Conservation (phyloP, 192 early-diverging fungal genomes). For the Coemansia javaensis region DNA sequence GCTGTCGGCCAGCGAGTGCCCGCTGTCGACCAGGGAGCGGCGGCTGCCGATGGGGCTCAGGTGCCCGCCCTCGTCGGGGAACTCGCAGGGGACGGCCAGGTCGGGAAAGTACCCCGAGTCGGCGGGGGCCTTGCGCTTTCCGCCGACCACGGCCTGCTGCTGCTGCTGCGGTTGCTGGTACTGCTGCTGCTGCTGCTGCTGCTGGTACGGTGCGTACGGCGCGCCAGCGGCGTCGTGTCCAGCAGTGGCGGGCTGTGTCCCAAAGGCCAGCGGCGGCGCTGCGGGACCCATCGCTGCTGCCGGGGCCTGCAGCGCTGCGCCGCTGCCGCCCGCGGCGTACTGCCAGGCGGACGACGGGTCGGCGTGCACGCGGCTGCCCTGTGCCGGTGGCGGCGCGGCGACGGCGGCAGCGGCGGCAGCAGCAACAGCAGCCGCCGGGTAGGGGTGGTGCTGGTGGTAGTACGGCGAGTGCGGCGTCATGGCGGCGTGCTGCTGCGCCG, state of each 20-base stretch:
- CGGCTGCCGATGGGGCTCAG: conserved; percentile 1
- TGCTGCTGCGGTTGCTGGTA: conserved; percentile 4
- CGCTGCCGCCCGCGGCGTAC: conserved; percentile 8
- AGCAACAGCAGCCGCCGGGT: no score
- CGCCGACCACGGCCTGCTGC: conserved; percentile 12
- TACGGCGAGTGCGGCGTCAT: conserved; percentile 1
- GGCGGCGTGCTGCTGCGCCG: background rate
- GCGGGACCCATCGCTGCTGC: no score
- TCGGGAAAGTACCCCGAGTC: conserved; percentile 48
- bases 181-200: conserved; percentile 3
- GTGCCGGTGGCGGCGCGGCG: conserved; percentile 2
- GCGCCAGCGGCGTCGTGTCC: background rate
- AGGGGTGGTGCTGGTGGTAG: background rate
- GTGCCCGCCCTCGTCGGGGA: conserved; percentile 3
- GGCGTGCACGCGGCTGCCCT: conserved; percentile 3
- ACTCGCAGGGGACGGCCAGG: conserved; percentile 5
- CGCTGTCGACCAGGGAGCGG: background rate
- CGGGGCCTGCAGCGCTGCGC: background rate
- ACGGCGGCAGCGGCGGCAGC: no score
- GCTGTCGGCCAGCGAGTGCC: no score
- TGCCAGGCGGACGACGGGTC: conserved; percentile 24
- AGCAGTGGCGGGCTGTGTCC: background rate
- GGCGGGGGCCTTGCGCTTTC: conserved; percentile 38
- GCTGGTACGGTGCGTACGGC: background rate
- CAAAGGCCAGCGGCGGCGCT: no score